Base-by-base conservation (phyloP, 495 filamentous ascomycete species). In the Aspergillus carlsbadensis region DNA sequence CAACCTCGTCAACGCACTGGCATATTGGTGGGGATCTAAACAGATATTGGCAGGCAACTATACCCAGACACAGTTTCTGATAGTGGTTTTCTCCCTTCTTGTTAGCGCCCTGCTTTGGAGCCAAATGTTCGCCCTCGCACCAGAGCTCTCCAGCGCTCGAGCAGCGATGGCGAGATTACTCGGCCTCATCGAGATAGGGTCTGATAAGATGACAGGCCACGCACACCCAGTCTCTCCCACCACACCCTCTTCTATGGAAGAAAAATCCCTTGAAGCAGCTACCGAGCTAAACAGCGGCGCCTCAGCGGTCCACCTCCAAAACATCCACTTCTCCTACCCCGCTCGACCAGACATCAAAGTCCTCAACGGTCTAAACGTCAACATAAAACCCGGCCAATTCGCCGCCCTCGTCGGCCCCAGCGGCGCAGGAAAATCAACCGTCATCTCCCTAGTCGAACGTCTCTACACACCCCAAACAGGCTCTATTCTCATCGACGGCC, bases 1-100 rank as follows among this genome's bases (percentile, higher is more conserved):
- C 15, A 74, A 81, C 53, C 67, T 80, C 10, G 76, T 87, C 13
- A 83, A 86, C 58, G 85, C 84, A 0, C 68, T 89, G 15, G 84
- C 84, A 5, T 88, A 87, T 62, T 87, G 84, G 81, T 89, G 85
- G 79, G 86, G 86, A n/a, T 72, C 82, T 1, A 81, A 79, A 44
- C 79, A 84, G 47, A 81, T 88, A 20, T 70, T 80, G 29, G 66
- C 70, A 24, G 84, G 85, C 11, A 66, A 73, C 35, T 87, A 87
- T 47, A 77, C 76, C 0, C 78, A 77, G 21, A 74, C 78, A 2
- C 77, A 87, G 52, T 88, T 88, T 67, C 78, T 87, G 58, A 86
- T 86, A 58, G 83, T 87, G 0, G 70, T 87, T 0, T 78, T 84
- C 2, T 79, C 83, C 2, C 69, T 81, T 0, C 69, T 80, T 10